Base-by-base conservation (phyloP, 2,329 filamentous ascomycete species). In the Monilinia fructigena region DNA sequence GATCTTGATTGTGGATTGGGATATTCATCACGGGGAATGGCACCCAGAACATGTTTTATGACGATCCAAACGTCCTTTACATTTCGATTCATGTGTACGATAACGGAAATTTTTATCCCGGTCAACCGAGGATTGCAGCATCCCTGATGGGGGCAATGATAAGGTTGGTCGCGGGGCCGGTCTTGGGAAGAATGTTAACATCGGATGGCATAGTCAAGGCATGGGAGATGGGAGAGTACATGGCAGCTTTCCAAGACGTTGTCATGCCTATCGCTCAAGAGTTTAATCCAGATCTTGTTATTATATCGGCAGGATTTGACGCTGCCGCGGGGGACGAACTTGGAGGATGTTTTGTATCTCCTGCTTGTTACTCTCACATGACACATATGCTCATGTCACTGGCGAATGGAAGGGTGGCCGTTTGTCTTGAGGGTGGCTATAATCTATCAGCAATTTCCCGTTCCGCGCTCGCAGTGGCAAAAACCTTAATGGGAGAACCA, bases 361-460 rank as follows among this genome's bases (percentile, higher is more conserved):
- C 95, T 0, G 80, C 88, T 5, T 96, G 95, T 75, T 99, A 98
- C 76, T 92, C 93, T 18, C 94, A 99, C 75, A 98, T 99, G 95
- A 98, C 95, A 20, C 93, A 97, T 76, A 97, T 98, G 94, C 85
- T 99, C 58, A 98, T 97, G 93, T 93, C 92, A 2, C 82, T 99
- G 26, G 94, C 95, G 0, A 84, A 88, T 55, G 95, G 95, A 38
- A 97, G 93, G 75, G 84, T 99, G 18, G 91, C 92, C 2, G 94
- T 97, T 11, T 97, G 93, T 75, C 83, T 99, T 2, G 95, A 99
- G 79, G 95, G 95, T 28, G 95, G 95, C 11, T 99, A 99, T 78
- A 98, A 98, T 73, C 86, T 99, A 31, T 82, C 87, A 58, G 95
- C 95, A 0, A 99, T 99, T 67, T 96, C 95, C 0, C 88, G 91